Conservation (phyloP, 108 stramenopile genomes). For the Cyclostephanos invisitatus region DNA sequence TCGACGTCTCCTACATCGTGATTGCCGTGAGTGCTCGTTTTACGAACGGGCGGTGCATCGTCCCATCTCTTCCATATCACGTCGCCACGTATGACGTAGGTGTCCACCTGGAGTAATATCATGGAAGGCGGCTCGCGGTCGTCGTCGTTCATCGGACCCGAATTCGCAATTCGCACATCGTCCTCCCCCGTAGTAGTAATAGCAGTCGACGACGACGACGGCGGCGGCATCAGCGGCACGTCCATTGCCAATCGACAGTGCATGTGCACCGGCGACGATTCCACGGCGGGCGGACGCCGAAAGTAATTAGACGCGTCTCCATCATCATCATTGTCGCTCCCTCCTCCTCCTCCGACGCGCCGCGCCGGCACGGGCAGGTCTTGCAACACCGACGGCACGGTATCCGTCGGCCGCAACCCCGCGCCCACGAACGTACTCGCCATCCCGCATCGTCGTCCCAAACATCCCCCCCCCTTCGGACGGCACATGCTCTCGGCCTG, state of each 20-base stretch:
- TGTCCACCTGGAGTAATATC: slow-evolving; percentile 35
- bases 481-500: background rate
- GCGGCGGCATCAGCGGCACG: slow-evolving; percentile 2
- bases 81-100: slow-evolving; percentile 23
- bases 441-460: slow-evolving; percentile 1
- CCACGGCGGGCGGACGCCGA: slow-evolving; percentile 27
- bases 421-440: slow-evolving; percentile 20
- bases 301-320: background rate
- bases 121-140: background rate
- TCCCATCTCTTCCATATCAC: slow-evolving; percentile 9
- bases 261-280: slow-evolving; percentile 33
- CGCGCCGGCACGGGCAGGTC: slow-evolving; percentile 8
- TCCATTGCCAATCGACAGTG: slow-evolving; percentile 31
- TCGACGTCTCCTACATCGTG: slow-evolving; percentile 15
- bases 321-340: background rate
- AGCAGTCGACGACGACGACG: background rate
- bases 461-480: background rate
- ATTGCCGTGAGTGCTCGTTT: slow-evolving; percentile 26
- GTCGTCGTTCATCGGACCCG: background rate
- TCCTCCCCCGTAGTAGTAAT: too few relatives aligned
- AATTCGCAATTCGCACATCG: background rate
- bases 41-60: background rate
- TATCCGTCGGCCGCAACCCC: slow-evolving; percentile 9
- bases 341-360: background rate
- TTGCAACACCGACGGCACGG: background rate